Evolutionary conservation across 2,329 filamentous ascomycete species (phyloP).

Genomic region (Botryotinia calthae): DNA sequence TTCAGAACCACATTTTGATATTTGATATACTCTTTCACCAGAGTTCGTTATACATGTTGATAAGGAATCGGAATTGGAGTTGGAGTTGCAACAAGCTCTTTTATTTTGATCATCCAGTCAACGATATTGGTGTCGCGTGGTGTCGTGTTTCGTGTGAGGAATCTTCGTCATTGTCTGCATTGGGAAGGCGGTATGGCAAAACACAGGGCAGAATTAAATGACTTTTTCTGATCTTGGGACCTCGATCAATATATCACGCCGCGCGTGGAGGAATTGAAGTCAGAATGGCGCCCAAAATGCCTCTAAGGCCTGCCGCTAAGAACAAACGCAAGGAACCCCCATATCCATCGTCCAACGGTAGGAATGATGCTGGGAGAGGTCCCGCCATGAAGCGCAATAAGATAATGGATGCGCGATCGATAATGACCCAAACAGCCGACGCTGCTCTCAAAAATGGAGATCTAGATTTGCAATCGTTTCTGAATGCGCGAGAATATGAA

Average conservation of each 20-base stretch:
- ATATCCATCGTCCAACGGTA: slow-evolving; percentile 24
- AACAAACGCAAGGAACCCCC: slow-evolving; percentile 36
- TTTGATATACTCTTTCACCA: not conserved
- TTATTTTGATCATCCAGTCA: not conserved
- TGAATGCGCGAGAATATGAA: slow-evolving; percentile 83
- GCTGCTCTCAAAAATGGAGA: slow-evolving; percentile 62
- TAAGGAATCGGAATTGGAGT: not conserved
- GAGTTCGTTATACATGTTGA: not conserved
- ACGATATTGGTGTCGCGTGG: not conserved
- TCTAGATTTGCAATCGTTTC: slow-evolving; percentile 79
- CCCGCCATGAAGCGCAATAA: slow-evolving; percentile 42
- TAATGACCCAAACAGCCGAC: slow-evolving; percentile 46
- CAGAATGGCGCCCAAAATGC: slow-evolving; percentile 24
- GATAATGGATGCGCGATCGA: slow-evolving; percentile 45
- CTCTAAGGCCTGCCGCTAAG: slow-evolving; percentile 24
- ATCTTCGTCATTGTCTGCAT: not conserved
- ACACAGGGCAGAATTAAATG: slow-evolving; percentile 3
- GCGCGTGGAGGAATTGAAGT: not conserved
- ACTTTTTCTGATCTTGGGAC: slow-evolving; percentile 2
- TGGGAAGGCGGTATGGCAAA: not conserved
- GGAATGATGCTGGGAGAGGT: slow-evolving; percentile 24
- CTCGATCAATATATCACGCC: not conserved
- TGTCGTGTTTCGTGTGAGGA: slow-evolving; percentile 9
- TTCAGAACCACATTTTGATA: not conserved
- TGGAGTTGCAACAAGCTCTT: not conserved